Evolutionary conservation across 2,329 filamentous ascomycete genomes (phyloP), one percentile per base, ranked within the genome.

Genomic region (Ceratocystis variospora): DNA sequence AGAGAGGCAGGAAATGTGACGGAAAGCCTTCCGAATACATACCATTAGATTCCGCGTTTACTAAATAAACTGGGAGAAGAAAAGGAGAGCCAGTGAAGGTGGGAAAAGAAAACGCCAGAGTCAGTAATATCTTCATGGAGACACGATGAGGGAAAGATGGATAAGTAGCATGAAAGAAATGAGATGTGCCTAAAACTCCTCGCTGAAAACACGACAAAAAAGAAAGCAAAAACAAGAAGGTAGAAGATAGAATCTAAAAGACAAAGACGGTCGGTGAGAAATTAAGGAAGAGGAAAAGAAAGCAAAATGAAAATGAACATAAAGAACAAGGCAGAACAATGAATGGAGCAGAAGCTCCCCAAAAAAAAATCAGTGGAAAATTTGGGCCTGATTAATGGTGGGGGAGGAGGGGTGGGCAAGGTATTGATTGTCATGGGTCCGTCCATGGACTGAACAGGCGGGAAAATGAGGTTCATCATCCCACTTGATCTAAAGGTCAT

Each of bases 181-280:
- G 10, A 37, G 33, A 12, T 19, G n/a, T 57, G 22, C 25, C 7
- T 6, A 33, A 66, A 66, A 68, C 48, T 68, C 67, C 61, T 61
- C 64, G 67, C 67, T 65, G 44, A 63, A 66, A 64, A 57, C 28
- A 62, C 63, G 55, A 4, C 22, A 17, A 63, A 62, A 53, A 46
- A 62, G 53, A n/a, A 33, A 31, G 5, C 17, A 5, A 12, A 48
- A 50, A 44, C 53, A 19, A 28, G 28, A n/a, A 28, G 45, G 12
- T 6, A 37, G 19, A 31, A 63, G 28, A 50, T 15, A n/a, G n/a
- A n/a, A n/a, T n/a, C n/a, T n/a, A n/a, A 63, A 46, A 50, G 57
- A 37, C 17, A 64, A 53, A 17, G 17, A 25, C n/a, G 15, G 6
- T 15, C n/a, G 8, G n/a, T 45, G 45, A 5, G 12, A 5, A 7